These are phyloP conservation scores for Pleurotus tuoliensis DNA, from an alignment of 768 basidiomycete genomes.

Conservation along the genomic window DNA sequence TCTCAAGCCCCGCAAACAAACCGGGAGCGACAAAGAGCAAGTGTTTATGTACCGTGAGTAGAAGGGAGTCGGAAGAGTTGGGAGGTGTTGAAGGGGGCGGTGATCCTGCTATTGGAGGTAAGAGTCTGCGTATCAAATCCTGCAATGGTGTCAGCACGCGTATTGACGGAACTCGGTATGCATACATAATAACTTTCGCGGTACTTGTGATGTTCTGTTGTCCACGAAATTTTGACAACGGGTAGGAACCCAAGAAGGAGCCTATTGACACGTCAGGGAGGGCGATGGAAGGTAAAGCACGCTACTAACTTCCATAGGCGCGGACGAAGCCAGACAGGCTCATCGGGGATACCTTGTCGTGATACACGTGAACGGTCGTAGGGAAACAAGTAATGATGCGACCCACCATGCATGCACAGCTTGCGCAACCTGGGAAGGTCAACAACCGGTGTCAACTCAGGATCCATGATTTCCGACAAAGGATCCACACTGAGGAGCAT, in stretches of 20 bases:
- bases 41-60: conserved; percentile 51
- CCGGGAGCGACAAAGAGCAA: conserved; percentile 50
- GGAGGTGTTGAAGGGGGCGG: conserved; percentile 38
- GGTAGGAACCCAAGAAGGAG: conserved; percentile 64
- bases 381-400: conserved; percentile 11
- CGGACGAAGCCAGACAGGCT: conserved; percentile 73
- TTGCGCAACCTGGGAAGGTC: conserved; percentile 53
- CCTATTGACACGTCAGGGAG: conserved; percentile 27
- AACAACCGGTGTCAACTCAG: conserved; percentile 41
- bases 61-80: conserved; percentile 38
- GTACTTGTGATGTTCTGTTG: conserved; percentile 51
- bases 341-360: conserved; percentile 61
- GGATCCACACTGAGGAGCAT: conserved; percentile 40
- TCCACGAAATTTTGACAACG: conserved; percentile 53
- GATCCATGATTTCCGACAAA: conserved; percentile 61
- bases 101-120: conserved; percentile 47
- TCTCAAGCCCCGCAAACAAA: conserved; percentile 46
- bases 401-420: conserved; percentile 57
- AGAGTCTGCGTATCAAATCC: conserved; percentile 66
- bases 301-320: conserved; percentile 69
- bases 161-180: conserved; percentile 7
- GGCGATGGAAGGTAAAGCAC: not conserved
- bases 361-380: conserved; percentile 9
- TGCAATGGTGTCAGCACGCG: conserved; percentile 22
- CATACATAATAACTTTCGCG: conserved; percentile 72